Percentiles rank a stretch among this genome's conserved stretches.
phyloP scores from a whole-genome alignment of 352 stramenopile genomes.

The Peronospora belbahrii region DNA sequence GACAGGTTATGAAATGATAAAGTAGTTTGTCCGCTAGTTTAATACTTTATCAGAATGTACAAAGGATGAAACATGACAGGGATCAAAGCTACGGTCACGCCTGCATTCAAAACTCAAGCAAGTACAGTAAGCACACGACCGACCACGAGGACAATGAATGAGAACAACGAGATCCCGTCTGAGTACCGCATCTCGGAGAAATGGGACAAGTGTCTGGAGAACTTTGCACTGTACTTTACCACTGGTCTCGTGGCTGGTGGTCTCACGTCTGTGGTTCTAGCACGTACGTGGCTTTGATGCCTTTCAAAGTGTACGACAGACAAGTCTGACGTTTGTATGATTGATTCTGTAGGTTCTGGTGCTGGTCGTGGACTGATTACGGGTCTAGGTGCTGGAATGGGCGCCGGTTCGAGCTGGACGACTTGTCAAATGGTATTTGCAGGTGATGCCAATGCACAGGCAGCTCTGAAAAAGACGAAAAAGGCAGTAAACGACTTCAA shows the following conservation, averaged over 20 bases:
- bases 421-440: slow-evolving; percentile 81
- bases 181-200: slow-evolving; percentile 88
- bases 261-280: slow-evolving; percentile 74
- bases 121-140: slow-evolving; percentile 5
- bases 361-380: slow-evolving; percentile 54
- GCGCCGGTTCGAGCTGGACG: slow-evolving; percentile 77
- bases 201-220: slow-evolving; percentile 87
- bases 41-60: background rate
- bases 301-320: background rate
- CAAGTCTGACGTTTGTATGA: slow-evolving; percentile 2
- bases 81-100: slow-evolving; percentile 17
- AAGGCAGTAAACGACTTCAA: slow-evolving; percentile 72
- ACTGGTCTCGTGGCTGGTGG: slow-evolving; percentile 73
- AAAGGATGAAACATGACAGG: background rate
- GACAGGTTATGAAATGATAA: no score
- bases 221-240: slow-evolving; percentile 83
- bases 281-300: slow-evolving; percentile 41
- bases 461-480: slow-evolving; percentile 62
- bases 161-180: slow-evolving; percentile 65
- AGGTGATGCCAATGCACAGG: slow-evolving; percentile 55
- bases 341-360: slow-evolving; percentile 41
- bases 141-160: slow-evolving; percentile 26
- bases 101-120: slow-evolving; percentile 17
- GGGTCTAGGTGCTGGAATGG: slow-evolving; percentile 60
- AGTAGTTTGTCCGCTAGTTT: no score